These are phyloP conservation scores for bread wheat (Triticum aestivum) DNA, from an alignment of 176 grass and related monocot genomes.

Conservation along the genomic window DNA sequence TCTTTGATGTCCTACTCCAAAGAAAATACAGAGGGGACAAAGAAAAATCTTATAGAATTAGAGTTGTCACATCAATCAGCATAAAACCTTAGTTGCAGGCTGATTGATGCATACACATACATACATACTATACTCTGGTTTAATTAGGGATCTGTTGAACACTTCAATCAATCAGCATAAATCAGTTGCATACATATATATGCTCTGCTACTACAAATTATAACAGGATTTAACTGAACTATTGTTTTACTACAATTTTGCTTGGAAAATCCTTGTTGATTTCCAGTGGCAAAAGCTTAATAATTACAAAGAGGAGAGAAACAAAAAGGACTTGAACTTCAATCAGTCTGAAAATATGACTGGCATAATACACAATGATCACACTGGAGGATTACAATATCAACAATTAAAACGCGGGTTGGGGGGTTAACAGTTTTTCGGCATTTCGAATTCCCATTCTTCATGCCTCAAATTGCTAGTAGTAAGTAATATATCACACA, in stretches of 20 bases:
- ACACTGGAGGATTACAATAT: neutral
- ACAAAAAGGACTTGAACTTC: neutral
- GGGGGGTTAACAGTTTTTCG: slow-evolving; percentile 5
- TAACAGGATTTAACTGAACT: neutral
- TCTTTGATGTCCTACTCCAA: neutral
- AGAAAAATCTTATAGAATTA: neutral
- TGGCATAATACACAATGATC: neutral
- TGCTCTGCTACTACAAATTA: neutral
- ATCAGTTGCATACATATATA: neutral
- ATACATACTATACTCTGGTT: neutral
- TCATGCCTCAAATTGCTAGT: neutral
- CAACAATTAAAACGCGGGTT: slow-evolving; percentile 14
- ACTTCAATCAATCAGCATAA: neutral
- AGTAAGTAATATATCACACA: slow-evolving; percentile 8
- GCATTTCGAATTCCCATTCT: neutral
- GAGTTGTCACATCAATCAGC: neutral
- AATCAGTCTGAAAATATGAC: slow-evolving; percentile 7
- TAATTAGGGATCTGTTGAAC: neutral
- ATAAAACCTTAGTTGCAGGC: neutral
- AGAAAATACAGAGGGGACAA: neutral
- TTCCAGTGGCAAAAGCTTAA: neutral
- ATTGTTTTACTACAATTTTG: neutral
- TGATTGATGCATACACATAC: neutral
- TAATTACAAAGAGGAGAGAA: neutral
- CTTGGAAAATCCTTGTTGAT: neutral